Percentiles rank a stretch among this genome's conserved stretches.
phyloP scores from a whole-genome alignment of 495 filamentous ascomycete genomes.

The Trichoderma parareesei region DNA sequence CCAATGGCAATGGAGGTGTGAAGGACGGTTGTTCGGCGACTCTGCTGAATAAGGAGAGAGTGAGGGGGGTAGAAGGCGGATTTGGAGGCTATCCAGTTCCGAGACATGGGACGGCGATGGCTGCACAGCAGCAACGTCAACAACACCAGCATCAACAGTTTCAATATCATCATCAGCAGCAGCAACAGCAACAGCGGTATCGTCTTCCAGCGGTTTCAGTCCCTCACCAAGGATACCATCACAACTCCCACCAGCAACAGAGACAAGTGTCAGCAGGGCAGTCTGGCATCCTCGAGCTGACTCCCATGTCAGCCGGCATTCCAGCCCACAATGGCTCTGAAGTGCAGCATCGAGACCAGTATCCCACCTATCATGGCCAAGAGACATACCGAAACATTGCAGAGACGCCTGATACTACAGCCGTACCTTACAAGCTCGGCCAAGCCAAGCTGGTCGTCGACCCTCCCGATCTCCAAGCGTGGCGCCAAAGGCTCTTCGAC shows the following conservation, averaged over 20 bases:
- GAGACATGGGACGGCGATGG: background rate
- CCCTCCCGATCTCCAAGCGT: conserved; percentile 61
- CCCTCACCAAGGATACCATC: conserved; percentile 15
- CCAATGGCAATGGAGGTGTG: background rate
- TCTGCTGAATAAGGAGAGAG: background rate
- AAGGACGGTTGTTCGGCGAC: no score
- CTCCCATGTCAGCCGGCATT: conserved; percentile 19
- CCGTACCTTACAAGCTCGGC: conserved; percentile 40
- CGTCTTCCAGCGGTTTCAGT: conserved; percentile 7
- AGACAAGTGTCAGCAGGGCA: conserved; percentile 21
- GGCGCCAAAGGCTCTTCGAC: conserved; percentile 70
- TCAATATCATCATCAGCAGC: conserved; percentile 19
- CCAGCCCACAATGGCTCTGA: conserved; percentile 2
- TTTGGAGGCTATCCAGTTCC: background rate
- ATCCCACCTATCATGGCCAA: conserved; percentile 15
- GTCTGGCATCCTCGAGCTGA: conserved; percentile 39
- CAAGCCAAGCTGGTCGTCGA: conserved; percentile 49
- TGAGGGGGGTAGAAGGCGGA: background rate
- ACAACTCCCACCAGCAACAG: conserved; percentile 17
- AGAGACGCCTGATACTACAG: conserved; percentile 29
- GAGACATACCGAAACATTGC: conserved; percentile 9
- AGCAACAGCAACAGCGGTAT: conserved; percentile 3
- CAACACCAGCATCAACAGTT: background rate
- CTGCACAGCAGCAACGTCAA: conserved; percentile 3
- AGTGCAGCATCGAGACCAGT: conserved; percentile 21